phyloP scores from a whole-genome alignment of 2,329 filamentous ascomycete species.

The Fusarium virguliforme region DNA sequence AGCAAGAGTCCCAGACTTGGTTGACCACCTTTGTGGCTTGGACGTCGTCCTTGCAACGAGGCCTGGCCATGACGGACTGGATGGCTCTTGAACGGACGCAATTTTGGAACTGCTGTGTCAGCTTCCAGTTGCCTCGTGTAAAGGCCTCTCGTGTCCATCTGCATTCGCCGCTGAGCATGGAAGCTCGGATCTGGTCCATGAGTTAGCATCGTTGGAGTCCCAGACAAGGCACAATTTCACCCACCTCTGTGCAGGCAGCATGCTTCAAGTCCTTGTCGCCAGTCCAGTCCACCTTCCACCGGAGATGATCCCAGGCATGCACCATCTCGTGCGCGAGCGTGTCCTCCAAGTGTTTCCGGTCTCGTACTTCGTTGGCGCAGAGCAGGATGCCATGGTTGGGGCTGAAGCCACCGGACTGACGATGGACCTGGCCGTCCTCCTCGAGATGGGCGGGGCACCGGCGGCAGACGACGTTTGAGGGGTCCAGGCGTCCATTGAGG shows the following conservation, averaged over 20 bases:
- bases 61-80: constrained; percentile 83
- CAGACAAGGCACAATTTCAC: constrained; percentile 19
- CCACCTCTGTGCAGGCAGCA: constrained; percentile 93
- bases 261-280: constrained; percentile 83
- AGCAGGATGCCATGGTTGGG: constrained; percentile 89
- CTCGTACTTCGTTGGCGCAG: constrained; percentile 91
- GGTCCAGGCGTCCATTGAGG: constrained; percentile 83
- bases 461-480: constrained; percentile 84
- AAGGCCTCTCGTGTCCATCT: constrained; percentile 91
- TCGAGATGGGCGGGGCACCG: constrained; percentile 77
- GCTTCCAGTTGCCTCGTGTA: constrained; percentile 85
- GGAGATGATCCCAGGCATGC: constrained; percentile 92
- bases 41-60: constrained; percentile 85
- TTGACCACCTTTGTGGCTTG: constrained; percentile 92
- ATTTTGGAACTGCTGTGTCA: constrained; percentile 94
- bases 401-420: constrained; percentile 85
- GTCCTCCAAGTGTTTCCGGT: constrained; percentile 88
- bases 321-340: constrained; percentile 98
- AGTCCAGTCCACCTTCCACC: constrained; percentile 91
- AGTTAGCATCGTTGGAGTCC: neutral
- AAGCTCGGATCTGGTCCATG: constrained; percentile 82
- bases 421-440: constrained; percentile 73
- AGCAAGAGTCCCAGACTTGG: constrained; percentile 99
- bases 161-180: constrained; percentile 94
- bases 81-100: constrained; percentile 89